phyloP scores from a whole-genome alignment of 2,329 filamentous ascomycete genomes.

The Colletotrichum sublineola region DNA sequence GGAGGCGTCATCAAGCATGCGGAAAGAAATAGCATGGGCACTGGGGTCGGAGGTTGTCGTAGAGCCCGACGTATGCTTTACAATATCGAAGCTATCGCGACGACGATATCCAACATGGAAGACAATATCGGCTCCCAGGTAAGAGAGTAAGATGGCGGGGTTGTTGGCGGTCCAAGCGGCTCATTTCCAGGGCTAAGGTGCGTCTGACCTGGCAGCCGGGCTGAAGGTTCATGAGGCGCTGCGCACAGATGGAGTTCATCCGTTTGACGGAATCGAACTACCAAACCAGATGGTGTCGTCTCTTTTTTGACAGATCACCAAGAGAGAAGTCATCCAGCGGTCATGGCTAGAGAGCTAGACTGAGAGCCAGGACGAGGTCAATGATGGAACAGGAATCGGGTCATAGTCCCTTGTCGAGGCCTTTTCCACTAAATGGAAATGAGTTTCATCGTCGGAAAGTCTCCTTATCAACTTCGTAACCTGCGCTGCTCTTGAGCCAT shows the following conservation, averaged over 20 bases:
- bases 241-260: constrained; percentile 38
- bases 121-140: neutral
- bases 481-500: neutral
- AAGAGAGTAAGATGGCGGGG: constrained; percentile 4
- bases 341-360: neutral
- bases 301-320: constrained; percentile 14
- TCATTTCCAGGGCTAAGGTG: neutral
- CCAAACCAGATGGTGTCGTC: constrained; percentile 1
- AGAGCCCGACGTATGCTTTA: neutral
- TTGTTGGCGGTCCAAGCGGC: constrained; percentile 20
- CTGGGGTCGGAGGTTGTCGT: neutral
- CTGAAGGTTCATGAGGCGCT: constrained; percentile 21
- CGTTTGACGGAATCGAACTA: neutral
- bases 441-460: neutral
- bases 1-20: neutral
- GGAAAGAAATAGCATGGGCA: neutral
- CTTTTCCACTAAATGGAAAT: neutral
- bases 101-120: neutral
- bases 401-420: neutral
- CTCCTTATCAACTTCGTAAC: neutral
- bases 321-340: constrained; percentile 12
- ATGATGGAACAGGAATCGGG: neutral
- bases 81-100: constrained; percentile 8
- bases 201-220: constrained; percentile 19
- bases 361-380: neutral